These are phyloP conservation scores for Coelastrella sp. DNA, from an alignment of 139 green algal species.

Conservation along the genomic window DNA sequence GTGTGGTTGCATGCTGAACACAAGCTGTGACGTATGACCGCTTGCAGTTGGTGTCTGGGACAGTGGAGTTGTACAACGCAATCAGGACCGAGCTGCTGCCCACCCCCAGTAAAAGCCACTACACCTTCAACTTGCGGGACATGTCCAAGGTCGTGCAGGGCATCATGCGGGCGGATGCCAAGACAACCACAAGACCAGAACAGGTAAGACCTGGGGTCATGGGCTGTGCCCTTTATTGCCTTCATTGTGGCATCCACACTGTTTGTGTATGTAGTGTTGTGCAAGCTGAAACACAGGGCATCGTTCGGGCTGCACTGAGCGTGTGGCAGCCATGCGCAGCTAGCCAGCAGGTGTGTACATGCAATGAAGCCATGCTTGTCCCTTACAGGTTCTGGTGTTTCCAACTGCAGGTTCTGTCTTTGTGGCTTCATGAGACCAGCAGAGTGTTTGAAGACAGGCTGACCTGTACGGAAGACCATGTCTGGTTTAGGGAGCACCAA, in stretches of 20 bases:
- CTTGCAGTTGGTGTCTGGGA: constrained; percentile 80
- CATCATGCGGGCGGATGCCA: not conserved
- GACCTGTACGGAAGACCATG: constrained; percentile 81
- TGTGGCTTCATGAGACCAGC: constrained; percentile 93
- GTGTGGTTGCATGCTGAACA: constrained; percentile 79
- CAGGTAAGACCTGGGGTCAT: constrained; percentile 53
- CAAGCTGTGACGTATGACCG: constrained; percentile 64
- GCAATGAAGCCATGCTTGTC: too few relatives aligned
- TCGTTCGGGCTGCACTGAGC: too few relatives aligned
- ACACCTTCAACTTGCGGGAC: constrained; percentile 89
- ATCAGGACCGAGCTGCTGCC: constrained; percentile 79
- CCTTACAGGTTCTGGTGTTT: too few relatives aligned
- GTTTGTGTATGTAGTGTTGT: too few relatives aligned
- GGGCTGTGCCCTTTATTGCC: too few relatives aligned
- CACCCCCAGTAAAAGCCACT: constrained; percentile 86
- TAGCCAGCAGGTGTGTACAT: too few relatives aligned
- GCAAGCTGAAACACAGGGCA: too few relatives aligned
- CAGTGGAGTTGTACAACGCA: constrained; percentile 76
- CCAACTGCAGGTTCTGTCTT: constrained; percentile 59
- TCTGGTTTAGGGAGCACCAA: constrained; percentile 71
- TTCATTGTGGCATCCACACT: too few relatives aligned
- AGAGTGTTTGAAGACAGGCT: constrained; percentile 86
- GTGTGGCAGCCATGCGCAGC: too few relatives aligned
- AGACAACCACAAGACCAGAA: constrained; percentile 37
- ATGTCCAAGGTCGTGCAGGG: constrained; percentile 83